Percentiles rank a stretch among this genome's conserved stretches.
phyloP scores from a whole-genome alignment of 1,139 yeast species.

The Geotrichum klebahnii region DNA sequence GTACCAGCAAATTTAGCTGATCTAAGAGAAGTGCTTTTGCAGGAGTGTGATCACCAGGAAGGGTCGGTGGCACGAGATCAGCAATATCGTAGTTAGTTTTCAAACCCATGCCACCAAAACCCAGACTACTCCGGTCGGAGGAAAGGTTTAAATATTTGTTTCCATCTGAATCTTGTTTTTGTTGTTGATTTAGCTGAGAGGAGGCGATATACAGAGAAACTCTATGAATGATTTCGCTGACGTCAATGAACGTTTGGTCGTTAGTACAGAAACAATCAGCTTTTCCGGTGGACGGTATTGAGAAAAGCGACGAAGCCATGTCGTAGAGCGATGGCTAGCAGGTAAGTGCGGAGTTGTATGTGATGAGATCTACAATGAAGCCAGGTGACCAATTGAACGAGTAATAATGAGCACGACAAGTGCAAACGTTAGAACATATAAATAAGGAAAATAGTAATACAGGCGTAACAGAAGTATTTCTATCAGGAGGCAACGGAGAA shows the following conservation, averaged over 20 bases:
- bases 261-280: constrained; percentile 6
- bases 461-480: no score
- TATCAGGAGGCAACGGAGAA: constrained; percentile 3
- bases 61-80: constrained; percentile 14
- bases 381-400: no score
- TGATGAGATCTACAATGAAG: no score
- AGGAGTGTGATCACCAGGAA: constrained; percentile 29
- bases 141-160: background rate
- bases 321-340: no score
- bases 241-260: constrained; percentile 17
- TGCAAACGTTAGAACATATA: no score
- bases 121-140: background rate
- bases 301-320: no score
- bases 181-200: constrained; percentile 17
- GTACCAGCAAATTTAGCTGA: constrained; percentile 23
- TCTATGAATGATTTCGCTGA: constrained; percentile 19
- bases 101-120: background rate
- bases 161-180: constrained; percentile 7
- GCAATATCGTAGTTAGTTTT: constrained; percentile 8
- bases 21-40: constrained; percentile 28
- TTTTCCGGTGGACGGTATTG: background rate
- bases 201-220: constrained; percentile 19
- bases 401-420: no score
- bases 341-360: no score
- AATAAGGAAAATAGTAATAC: no score